Evolutionary conservation across 169 alveolate genomes (phyloP), one percentile per base, ranked within the genome.

Genomic region (Cyclospora cayetanensis): DNA sequence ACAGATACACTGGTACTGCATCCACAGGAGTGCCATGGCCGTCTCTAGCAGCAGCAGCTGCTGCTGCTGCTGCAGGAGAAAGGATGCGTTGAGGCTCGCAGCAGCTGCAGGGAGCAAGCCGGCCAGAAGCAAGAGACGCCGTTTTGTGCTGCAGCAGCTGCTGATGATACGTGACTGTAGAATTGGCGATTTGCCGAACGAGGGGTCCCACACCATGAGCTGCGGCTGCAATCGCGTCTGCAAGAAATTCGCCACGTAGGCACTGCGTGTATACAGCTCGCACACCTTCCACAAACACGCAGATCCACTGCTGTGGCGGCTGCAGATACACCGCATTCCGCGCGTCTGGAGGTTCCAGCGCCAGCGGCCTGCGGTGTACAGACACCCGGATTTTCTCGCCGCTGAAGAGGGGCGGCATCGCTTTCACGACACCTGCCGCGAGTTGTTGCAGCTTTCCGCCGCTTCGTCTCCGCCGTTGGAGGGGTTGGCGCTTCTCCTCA

Each of bases 31-130:
- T n/a, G n/a, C n/a, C n/a, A n/a, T 18, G 9, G 25, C 68, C 87
- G 39, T 46, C 87, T 25, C 46, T 27, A 31, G 68, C 76, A 53
- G 76, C 90, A 22, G 90, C 90, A 41, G 63, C 86, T 42, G 86
- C 60, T 12, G 74, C 90, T 31, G 90, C 90, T 52, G 76, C 90
- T 29, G 31, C 90, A n/a, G 90, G 90, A 42, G 50, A 53, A 9
- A 25, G 29, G 68, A 42, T 15, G 18, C 41, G 31, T 15, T 43
- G 46, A 20, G 68, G 27, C 25, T 20, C 68, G 42, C 29, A 41
- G 18, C 60, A 50, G 76, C 90, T 52, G 76, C 90, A 50, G 50
- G 68, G 60, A 55, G 41, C 76, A 3, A 80, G 53, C 20, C 90
- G 77, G 27, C 90, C 90, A 20, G 77, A 31, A 35, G 90, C 90